phyloP scores from a whole-genome alignment of 257 asterid species.

The Dorcoceras hygrometricum region DNA sequence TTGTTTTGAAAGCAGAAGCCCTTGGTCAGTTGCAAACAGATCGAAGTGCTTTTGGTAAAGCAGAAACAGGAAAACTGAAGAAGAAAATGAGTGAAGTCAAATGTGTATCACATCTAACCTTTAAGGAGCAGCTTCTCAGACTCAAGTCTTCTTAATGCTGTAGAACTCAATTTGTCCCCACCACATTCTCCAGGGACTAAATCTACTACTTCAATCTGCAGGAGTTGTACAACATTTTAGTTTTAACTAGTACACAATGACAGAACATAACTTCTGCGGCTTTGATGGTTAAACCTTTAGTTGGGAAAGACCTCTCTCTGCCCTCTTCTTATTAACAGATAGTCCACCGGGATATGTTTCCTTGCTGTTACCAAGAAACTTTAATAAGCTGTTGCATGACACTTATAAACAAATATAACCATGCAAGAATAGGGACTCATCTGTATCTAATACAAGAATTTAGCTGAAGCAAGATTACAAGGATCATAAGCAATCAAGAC shows the following conservation, averaged over 20 bases:
- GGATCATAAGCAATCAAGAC: background rate
- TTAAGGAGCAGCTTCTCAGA: slow-evolving; percentile 48
- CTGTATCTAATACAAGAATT: too few relatives aligned
- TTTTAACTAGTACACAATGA: background rate
- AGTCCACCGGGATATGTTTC: slow-evolving; percentile 83
- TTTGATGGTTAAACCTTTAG: slow-evolving; percentile 47
- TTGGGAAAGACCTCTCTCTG: slow-evolving; percentile 69
- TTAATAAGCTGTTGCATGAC: slow-evolving; percentile 24
- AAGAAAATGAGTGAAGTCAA: background rate
- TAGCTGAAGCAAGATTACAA: background rate
- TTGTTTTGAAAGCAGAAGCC: background rate
- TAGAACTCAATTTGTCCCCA: slow-evolving; percentile 73
- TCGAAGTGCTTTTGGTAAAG: background rate
- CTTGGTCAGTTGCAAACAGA: background rate
- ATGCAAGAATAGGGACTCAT: background rate
- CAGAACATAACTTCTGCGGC: background rate
- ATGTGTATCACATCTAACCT: slow-evolving; percentile 23
- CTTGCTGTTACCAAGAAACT: slow-evolving; percentile 52
- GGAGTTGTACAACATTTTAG: background rate
- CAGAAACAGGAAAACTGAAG: background rate
- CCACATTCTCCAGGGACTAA: slow-evolving; percentile 64
- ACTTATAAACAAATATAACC: slow-evolving; percentile 3
- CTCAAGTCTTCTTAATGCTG: slow-evolving; percentile 67
- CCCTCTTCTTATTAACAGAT: slow-evolving; percentile 79
- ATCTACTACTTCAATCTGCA: slow-evolving; percentile 85